These are phyloP conservation scores for Dittrichia graveolens DNA, from an alignment of 129 eudicot genomes.

Conservation along the genomic window DNA sequence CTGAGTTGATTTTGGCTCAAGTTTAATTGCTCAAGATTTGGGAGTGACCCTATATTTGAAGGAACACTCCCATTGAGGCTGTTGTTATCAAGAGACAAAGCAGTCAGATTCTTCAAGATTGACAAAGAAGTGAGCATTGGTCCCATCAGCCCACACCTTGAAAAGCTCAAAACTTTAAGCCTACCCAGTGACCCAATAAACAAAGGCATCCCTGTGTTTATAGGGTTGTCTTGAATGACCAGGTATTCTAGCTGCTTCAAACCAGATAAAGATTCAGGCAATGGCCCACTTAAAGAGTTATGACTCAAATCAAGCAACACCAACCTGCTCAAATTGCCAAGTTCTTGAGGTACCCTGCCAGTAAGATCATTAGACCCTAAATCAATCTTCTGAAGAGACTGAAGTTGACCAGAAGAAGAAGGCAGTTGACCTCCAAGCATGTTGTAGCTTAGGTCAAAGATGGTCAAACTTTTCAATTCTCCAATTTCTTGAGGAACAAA, in stretches of 20 bases:
- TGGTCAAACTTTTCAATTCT: slow-evolving; percentile 45
- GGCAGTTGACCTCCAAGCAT: slow-evolving; percentile 48
- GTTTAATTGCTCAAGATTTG: slow-evolving; percentile 51
- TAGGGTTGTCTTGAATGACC: slow-evolving; percentile 56
- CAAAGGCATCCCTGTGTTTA: slow-evolving; percentile 49
- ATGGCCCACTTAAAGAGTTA: slow-evolving; percentile 55
- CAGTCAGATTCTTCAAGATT: slow-evolving; percentile 48
- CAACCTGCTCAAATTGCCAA: slow-evolving; percentile 51
- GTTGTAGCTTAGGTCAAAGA: slow-evolving; percentile 66
- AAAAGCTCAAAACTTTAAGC: slow-evolving; percentile 58
- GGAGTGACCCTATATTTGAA: slow-evolving; percentile 42
- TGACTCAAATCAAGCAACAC: slow-evolving; percentile 59
- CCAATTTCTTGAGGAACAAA: slow-evolving; percentile 55
- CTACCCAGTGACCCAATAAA: slow-evolving; percentile 46
- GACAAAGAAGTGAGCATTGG: slow-evolving; percentile 45
- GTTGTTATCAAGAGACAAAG: slow-evolving; percentile 61
- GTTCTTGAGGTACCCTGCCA: slow-evolving; percentile 50
- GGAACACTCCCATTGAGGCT: slow-evolving; percentile 60
- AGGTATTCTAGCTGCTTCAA: slow-evolving; percentile 55
- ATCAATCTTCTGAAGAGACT: slow-evolving; percentile 61
- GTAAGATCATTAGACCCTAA: slow-evolving; percentile 47
- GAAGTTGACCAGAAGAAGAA: slow-evolving; percentile 41
- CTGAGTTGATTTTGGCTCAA: slow-evolving; percentile 55
- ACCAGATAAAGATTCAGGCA: slow-evolving; percentile 54
- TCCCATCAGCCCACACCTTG: slow-evolving; percentile 63